Evolutionary conservation across 208 protist species (phyloP).

Genomic region (Crithidia bombi): DNA sequence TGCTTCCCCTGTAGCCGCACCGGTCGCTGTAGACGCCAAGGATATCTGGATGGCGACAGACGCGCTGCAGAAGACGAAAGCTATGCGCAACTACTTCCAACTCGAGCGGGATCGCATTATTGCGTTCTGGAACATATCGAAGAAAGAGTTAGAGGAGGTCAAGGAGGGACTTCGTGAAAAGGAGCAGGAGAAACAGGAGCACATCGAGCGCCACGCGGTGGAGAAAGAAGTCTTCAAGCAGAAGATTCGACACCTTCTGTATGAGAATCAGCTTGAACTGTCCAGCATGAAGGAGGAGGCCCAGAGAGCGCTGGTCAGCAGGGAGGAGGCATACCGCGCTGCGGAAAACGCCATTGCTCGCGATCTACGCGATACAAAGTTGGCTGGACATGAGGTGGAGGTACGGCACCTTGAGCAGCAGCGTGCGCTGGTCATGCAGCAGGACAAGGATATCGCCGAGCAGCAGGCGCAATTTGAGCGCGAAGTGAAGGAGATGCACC

Average conservation of each 20-base stretch:
- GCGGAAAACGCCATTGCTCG: slow-evolving; percentile 77
- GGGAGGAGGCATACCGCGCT: slow-evolving; percentile 90
- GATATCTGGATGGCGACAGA: slow-evolving; percentile 91
- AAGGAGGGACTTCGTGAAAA: slow-evolving; percentile 86
- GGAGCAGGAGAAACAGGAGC: slow-evolving; percentile 93
- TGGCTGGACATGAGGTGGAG: slow-evolving; percentile 89
- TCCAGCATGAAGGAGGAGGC: slow-evolving; percentile 88
- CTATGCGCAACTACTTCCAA: slow-evolving; percentile 98
- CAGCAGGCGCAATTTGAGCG: slow-evolving; percentile 90
- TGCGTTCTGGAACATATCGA: slow-evolving; percentile 96
- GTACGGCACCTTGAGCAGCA: slow-evolving; percentile 88
- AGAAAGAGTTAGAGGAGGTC: slow-evolving; percentile 91
- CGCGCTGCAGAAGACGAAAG: slow-evolving; percentile 92
- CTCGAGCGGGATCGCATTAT: slow-evolving; percentile 96
- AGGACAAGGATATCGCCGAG: slow-evolving; percentile 89
- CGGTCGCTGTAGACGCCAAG: slow-evolving; percentile 56
- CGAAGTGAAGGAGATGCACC: slow-evolving; percentile 94
- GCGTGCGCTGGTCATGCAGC: slow-evolving; percentile 68
- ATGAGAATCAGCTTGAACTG: slow-evolving; percentile 95
- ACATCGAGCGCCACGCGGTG: slow-evolving; percentile 93
- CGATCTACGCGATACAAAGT: slow-evolving; percentile 88
- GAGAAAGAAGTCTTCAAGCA: slow-evolving; percentile 97
- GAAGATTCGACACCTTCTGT: slow-evolving; percentile 96
- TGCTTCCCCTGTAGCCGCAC: slow-evolving; percentile 21
- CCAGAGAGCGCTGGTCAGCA: slow-evolving; percentile 86